Percentiles rank a stretch among this genome's conserved stretches.
These are phyloP conservation scores for Blastomyces gilchristii DNA, from an alignment of 2,329 filamentous ascomycete genomes.

Conservation along the genomic window DNA sequence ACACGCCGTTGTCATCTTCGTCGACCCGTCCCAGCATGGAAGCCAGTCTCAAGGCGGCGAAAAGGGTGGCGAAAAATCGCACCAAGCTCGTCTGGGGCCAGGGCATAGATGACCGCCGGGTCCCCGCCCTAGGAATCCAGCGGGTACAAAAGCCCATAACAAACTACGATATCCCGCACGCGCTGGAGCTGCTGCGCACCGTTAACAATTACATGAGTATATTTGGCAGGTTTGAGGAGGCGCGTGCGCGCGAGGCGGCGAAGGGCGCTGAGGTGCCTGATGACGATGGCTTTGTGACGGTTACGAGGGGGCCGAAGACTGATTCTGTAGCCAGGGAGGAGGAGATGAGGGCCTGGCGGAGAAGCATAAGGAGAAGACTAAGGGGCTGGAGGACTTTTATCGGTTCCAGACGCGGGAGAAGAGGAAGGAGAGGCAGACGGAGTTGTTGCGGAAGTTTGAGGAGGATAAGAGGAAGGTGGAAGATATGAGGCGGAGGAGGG, in stretches of 20 bases:
- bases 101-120: constrained; percentile 40
- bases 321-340: constrained; percentile 63
- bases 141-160: constrained; percentile 54
- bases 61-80: constrained; percentile 44
- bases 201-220: constrained; percentile 78
- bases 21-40: constrained; percentile 70
- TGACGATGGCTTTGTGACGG: constrained; percentile 91
- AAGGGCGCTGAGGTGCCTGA: constrained; percentile 68
- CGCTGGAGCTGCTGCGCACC: constrained; percentile 53
- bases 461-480: constrained; percentile 63
- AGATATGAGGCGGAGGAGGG: constrained; percentile 58
- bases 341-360: constrained; percentile 52
- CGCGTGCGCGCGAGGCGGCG: constrained; percentile 52
- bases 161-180: constrained; percentile 60
- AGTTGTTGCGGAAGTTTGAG: constrained; percentile 62
- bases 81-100: constrained; percentile 55
- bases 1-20: constrained; percentile 71
- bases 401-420: constrained; percentile 72
- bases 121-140: constrained; percentile 46
- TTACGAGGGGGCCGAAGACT: constrained; percentile 64
- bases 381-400: constrained; percentile 65
- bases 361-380: constrained; percentile 54
- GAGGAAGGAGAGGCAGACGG: constrained; percentile 62
- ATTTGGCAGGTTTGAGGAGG: constrained; percentile 60
- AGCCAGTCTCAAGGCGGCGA: constrained; percentile 64